phyloP scores from a whole-genome alignment of 169 alveolate species.

The Babesia ovata region DNA sequence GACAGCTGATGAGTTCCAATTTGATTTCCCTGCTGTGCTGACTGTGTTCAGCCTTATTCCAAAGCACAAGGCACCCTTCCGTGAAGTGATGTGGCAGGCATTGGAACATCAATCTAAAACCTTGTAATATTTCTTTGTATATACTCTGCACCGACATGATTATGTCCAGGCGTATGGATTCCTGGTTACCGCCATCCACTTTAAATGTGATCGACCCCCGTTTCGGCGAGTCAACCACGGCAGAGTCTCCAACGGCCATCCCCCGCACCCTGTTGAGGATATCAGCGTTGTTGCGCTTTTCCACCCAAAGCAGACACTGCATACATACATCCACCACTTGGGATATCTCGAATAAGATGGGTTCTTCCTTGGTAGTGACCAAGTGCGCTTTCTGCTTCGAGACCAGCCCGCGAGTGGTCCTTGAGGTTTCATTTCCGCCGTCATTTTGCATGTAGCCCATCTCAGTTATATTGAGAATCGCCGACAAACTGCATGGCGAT shows the following conservation, averaged over 20 bases:
- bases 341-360: conserved; percentile 36
- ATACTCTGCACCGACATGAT: conserved; percentile 47
- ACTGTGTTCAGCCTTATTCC: conserved; percentile 40
- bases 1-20: conserved; percentile 12
- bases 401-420: conserved; percentile 2
- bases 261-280: neutral
- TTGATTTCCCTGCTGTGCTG: conserved; percentile 13
- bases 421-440: neutral
- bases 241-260: neutral
- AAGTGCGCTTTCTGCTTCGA: conserved; percentile 9
- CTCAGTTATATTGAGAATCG: neutral
- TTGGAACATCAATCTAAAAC: conserved; percentile 38
- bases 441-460: conserved; percentile 3
- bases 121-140: conserved; percentile 39
- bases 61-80: conserved; percentile 58
- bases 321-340: conserved; percentile 56
- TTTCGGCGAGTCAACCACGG: neutral
- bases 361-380: conserved; percentile 10
- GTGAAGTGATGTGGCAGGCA: conserved; percentile 64
- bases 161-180: conserved; percentile 36
- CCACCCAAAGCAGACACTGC: conserved; percentile 53
- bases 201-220: neutral
- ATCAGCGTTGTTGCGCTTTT: conserved; percentile 18
- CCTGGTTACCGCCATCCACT: neutral
- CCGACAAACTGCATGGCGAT: conserved; percentile 14